Percentiles rank a stretch among this genome's conserved stretches.
phyloP scores from a whole-genome alignment of 306 rosid species.

The Quercus gilva region DNA sequence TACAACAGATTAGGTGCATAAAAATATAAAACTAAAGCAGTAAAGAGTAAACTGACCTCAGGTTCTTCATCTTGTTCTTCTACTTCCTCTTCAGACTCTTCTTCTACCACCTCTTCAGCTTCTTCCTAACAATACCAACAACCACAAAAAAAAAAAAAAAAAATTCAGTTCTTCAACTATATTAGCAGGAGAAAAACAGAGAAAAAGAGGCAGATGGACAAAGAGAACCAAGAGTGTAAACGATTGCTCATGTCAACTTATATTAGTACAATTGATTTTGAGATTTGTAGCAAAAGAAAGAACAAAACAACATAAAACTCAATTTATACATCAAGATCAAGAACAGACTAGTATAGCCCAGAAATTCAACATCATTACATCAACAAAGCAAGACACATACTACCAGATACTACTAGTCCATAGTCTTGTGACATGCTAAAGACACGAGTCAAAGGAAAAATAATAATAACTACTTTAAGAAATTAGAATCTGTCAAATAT shows the following conservation, averaged over 20 bases:
- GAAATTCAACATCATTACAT: not conserved
- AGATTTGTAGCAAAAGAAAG: not conserved
- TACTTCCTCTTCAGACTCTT: slow-evolving; percentile 31
- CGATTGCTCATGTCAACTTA: not conserved
- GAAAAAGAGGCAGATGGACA: not conserved
- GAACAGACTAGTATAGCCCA: not conserved
- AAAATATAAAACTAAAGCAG: not conserved
- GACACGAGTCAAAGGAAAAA: not conserved
- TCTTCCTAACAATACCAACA: slow-evolving; percentile 37
- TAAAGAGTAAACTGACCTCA: slow-evolving; percentile 23
- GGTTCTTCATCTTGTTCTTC: slow-evolving; percentile 45
- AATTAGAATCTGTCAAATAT: not conserved
- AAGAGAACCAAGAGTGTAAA: not conserved
- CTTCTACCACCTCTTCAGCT: slow-evolving; percentile 18
- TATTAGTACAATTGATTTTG: not conserved
- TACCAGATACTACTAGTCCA: not conserved
- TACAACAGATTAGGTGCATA: not conserved
- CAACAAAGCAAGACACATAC: not conserved
- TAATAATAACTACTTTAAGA: not conserved
- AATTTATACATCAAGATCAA: not conserved
- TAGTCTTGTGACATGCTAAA: not conserved
- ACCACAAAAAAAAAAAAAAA: not conserved
- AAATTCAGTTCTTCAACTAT: not conserved
- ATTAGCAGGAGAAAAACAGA: not conserved
- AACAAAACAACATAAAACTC: not conserved